phyloP scores from a whole-genome alignment of 768 basidiomycete species.

The Leccinum subtestaceum region DNA sequence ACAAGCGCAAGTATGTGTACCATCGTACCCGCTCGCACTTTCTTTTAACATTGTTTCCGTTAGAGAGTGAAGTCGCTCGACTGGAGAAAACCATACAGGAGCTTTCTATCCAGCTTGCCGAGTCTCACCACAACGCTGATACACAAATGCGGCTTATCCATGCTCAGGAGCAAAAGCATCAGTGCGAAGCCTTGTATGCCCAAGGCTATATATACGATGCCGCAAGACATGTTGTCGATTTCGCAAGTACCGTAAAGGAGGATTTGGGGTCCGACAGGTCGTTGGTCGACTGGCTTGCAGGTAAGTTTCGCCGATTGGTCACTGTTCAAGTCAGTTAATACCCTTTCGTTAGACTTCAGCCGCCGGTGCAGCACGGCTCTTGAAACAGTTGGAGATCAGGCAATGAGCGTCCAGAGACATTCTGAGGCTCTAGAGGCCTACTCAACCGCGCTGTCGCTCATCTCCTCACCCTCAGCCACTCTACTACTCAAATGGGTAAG shows the following conservation, averaged over 20 bases:
- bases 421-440: background rate
- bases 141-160: background rate
- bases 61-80: background rate
- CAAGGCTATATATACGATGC: slow-evolving; percentile 1
- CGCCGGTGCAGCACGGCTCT: background rate
- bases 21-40: background rate
- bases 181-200: slow-evolving; percentile 3
- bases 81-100: background rate
- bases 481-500: slow-evolving; percentile 1
- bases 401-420: background rate
- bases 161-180: slow-evolving; percentile 5
- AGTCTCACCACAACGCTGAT: background rate
- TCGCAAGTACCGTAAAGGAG: background rate
- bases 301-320: background rate
- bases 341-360: background rate
- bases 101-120: background rate
- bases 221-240: background rate
- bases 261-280: background rate
- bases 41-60: background rate
- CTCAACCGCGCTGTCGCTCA: background rate
- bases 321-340: background rate
- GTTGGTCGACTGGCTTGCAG: slow-evolving; percentile 2
- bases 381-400: background rate
- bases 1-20: background rate
- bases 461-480: background rate